Conservation (phyloP, 176 grass and related monocot species). For the Carex myosuroides region DNA sequence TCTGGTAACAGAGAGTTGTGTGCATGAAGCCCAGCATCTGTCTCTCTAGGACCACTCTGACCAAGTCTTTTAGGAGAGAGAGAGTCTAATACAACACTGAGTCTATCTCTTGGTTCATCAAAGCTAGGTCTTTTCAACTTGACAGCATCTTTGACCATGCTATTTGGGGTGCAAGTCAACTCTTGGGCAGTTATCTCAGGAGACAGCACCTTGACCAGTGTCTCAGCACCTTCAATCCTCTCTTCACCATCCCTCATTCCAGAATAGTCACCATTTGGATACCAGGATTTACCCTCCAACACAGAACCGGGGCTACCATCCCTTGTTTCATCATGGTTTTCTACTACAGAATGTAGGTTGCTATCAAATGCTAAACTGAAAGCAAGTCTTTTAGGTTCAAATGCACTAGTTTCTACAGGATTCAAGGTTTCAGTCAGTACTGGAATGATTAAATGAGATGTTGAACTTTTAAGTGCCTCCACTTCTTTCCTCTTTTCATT, state of each 20-base stretch:
- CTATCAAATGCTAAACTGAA: not conserved
- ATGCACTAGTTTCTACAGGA: not conserved
- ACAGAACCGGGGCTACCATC: not conserved
- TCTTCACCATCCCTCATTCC: not conserved
- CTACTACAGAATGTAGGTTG: constrained; percentile 7
- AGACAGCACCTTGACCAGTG: not conserved
- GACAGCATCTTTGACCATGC: not conserved
- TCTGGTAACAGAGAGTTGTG: not conserved
- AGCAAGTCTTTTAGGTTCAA: constrained; percentile 14
- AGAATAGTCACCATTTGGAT: not conserved
- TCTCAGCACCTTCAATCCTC: not conserved
- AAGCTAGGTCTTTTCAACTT: not conserved
- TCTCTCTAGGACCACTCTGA: not conserved
- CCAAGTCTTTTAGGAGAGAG: not conserved
- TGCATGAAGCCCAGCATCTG: not conserved
- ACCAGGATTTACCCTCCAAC: not conserved
- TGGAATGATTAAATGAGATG: not conserved
- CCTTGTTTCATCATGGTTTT: not conserved
- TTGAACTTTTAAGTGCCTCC: not conserved
- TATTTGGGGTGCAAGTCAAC: not conserved
- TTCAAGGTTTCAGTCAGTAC: not conserved
- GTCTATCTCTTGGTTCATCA: constrained; percentile 2
- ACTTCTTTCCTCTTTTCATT: not conserved
- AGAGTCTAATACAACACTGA: not conserved
- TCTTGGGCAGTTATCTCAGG: not conserved